Base-by-base conservation (phyloP, 2,329 filamentous ascomycete species). In the Raffaelea deltoideospora region DNA sequence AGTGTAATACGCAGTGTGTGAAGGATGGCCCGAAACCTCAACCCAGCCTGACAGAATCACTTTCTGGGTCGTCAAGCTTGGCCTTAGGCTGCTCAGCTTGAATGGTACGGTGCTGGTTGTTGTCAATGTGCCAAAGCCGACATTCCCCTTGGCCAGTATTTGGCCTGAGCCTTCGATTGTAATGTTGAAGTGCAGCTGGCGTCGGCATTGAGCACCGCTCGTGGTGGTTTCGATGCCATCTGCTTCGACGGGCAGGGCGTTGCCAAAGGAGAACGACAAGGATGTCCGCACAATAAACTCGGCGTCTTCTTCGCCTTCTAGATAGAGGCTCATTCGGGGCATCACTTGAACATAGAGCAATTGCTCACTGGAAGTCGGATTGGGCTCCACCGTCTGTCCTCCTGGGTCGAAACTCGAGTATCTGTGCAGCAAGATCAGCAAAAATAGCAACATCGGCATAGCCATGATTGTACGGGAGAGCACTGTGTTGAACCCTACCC, bases 241-340 rank as follows among this genome's bases (percentile, higher is more conserved):
- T 14, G 49, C 46, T 4, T 50, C 42, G 14, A 48, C 50, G 0
- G 53, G 50, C 47, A 60, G 63, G 2, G 53, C 46, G 3, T 45
- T 46, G 4, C 63, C 64, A 33, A 53, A 52, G 48, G 54, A 63
- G 4, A 50, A 50, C 5, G 63, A 66, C 6, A 64, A 42, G 8
- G 46, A 51, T 1, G 63, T 60, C 18, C 60, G 55, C 31, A 68
- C 54, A 5, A 67, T 50, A 37, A 67, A 61, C 15, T 61, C 57
- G 3, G 54, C 64, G 4, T 46, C 41, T 3, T 43, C 35, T 39
- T 67, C 64, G 31, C 50, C 54, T 14, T 54, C 55, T 3, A 67
- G 50, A 35, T 65, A 67, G 31, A 67, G 52, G 46, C 55, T 65
- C 46, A 65, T 59, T 2, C 64, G 57, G 7, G 64, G 58, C 24